phyloP scores from a whole-genome alignment of 805 yeast genomes.

The Torulaspora indica region DNA sequence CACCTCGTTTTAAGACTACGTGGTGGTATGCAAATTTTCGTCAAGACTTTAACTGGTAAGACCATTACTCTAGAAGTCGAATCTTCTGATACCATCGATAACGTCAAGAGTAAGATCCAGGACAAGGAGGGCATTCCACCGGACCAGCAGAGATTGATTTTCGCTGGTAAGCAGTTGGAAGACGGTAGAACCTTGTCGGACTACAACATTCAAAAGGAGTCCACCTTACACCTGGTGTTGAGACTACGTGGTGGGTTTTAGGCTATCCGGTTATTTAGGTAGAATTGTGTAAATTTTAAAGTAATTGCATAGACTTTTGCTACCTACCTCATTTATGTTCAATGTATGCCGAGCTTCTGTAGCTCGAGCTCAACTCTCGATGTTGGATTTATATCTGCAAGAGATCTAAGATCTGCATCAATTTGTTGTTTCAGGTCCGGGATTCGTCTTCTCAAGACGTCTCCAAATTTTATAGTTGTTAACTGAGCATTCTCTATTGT shows the following conservation, averaged over 20 bases:
- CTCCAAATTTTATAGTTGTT: conserved; percentile 42
- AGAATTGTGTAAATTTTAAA: conserved; percentile 55
- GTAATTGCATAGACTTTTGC: conserved; percentile 3
- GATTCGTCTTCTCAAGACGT: conserved; percentile 18
- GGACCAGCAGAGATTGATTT: conserved; percentile 91
- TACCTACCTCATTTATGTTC: neutral
- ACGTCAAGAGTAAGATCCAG: conserved; percentile 91
- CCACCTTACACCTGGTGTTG: conserved; percentile 76
- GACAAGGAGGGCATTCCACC: conserved; percentile 97
- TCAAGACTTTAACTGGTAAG: conserved; percentile 85
- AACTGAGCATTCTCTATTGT: conserved; percentile 58
- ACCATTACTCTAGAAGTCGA: conserved; percentile 82
- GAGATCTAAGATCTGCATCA: conserved; percentile 23
- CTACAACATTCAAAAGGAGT: conserved; percentile 94
- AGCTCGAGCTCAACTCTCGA: conserved; percentile 43
- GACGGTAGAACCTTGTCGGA: conserved; percentile 93
- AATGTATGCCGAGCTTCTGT: conserved; percentile 19
- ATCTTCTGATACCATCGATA: conserved; percentile 92
- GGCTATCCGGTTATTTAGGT: conserved; percentile 38
- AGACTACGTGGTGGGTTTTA: conserved; percentile 78
- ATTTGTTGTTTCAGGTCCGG: conserved; percentile 18
- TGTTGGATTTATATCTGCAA: conserved; percentile 40
- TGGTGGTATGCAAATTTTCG: conserved; percentile 90
- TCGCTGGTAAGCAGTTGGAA: conserved; percentile 94
- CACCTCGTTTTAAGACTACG: conserved; percentile 83